Evolutionary conservation across 148 eudicot species (phyloP).

Genomic region (Nepenthes gracilis): DNA sequence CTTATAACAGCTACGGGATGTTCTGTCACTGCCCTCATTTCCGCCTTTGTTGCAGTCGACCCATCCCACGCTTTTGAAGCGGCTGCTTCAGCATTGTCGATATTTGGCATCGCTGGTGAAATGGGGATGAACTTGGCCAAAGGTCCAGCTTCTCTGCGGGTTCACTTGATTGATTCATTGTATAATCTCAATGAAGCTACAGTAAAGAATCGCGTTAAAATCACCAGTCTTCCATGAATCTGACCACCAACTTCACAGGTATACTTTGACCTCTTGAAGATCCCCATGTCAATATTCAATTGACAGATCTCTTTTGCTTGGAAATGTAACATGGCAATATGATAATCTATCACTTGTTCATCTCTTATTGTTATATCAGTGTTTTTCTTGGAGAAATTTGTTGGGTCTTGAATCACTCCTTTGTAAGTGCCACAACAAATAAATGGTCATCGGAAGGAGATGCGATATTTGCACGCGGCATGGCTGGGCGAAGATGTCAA

Average conservation of each 20-base stretch:
- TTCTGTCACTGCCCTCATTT: conserved; percentile 73
- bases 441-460: too few relatives aligned
- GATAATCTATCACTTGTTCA: too few relatives aligned
- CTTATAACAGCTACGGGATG: conserved; percentile 81
- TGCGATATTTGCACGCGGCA: too few relatives aligned
- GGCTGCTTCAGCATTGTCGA: conserved; percentile 56
- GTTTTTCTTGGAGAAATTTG: too few relatives aligned
- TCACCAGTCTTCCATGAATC: conserved; percentile 11
- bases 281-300: neutral
- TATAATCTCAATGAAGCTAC: conserved; percentile 53
- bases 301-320: too few relatives aligned
- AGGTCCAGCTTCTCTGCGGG: conserved; percentile 81
- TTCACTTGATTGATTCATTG: conserved; percentile 67
- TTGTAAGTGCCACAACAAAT: too few relatives aligned
- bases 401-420: too few relatives aligned
- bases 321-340: too few relatives aligned
- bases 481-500: too few relatives aligned
- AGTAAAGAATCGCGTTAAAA: conserved; percentile 27
- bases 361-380: too few relatives aligned
- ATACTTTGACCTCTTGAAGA: neutral
- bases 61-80: conserved; percentile 64
- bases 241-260: neutral
- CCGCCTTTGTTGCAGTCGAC: conserved; percentile 75
- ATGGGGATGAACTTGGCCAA: conserved; percentile 51
- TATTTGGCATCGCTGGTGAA: conserved; percentile 76